phyloP scores from a whole-genome alignment of 73 alveolate genomes.

The Urostyla sp. region DNA sequence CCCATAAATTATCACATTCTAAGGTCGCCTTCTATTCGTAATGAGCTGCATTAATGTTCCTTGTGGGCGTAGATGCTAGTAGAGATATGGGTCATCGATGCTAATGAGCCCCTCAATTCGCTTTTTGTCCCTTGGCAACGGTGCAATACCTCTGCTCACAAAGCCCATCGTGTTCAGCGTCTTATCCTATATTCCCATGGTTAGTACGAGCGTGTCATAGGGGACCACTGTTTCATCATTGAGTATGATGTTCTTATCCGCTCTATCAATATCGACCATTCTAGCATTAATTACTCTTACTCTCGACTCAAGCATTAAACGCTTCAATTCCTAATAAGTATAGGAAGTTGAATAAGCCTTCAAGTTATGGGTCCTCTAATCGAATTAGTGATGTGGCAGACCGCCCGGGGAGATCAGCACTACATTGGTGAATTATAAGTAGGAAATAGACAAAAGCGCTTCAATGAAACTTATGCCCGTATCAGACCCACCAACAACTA shows the following conservation, averaged over 20 bases:
- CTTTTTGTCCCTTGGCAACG: conserved; percentile 72
- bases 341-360: conserved; percentile 93
- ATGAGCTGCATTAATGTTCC: conserved; percentile 79
- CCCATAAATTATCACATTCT: conserved; percentile 90
- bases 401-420: conserved; percentile 99
- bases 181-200: conserved; percentile 97
- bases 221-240: conserved; percentile 94
- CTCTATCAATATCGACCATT: conserved; percentile 94
- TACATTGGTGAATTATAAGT: conserved; percentile 92
- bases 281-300: conserved; percentile 95
- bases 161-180: conserved; percentile 74
- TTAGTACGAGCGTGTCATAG: conserved; percentile 92
- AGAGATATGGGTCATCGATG: conserved; percentile 92
- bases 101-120: conserved; percentile 78
- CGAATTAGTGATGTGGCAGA: conserved; percentile 93
- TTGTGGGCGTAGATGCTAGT: conserved; percentile 78
- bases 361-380: conserved; percentile 82
- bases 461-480: conserved; percentile 98
- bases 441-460: conserved; percentile 92
- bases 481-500: conserved; percentile 98
- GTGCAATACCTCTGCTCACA: conserved; percentile 84
- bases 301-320: conserved; percentile 96
- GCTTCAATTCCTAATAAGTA: conserved; percentile 92
- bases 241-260: conserved; percentile 90
- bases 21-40: conserved; percentile 84